These are phyloP conservation scores for Leishmania tarentolae DNA, from an alignment of 208 protist species.

Conservation along the genomic window DNA sequence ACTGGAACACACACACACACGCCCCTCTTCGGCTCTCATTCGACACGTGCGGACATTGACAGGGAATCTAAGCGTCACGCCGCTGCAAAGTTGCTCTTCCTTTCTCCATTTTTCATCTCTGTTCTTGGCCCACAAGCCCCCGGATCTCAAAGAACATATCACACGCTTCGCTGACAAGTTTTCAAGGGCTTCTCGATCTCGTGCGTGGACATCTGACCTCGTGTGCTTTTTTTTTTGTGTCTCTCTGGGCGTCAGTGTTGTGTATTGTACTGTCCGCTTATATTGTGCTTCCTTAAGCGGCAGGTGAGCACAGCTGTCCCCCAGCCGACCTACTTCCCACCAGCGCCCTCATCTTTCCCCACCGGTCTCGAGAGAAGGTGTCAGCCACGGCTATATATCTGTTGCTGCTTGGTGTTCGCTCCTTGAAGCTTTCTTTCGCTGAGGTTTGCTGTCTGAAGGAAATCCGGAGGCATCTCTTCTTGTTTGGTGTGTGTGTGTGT, in stretches of 20 bases:
- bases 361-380: not conserved
- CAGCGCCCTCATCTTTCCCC: not conserved
- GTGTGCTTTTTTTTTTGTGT: not conserved
- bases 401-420: not conserved
- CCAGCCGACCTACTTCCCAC: not conserved
- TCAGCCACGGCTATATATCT: not conserved
- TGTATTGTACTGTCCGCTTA: not conserved
- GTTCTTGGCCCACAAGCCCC: not conserved
- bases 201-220: not conserved
- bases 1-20: not conserved
- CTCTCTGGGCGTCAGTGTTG: not conserved
- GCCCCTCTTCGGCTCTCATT: not conserved
- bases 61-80: not conserved
- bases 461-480: not conserved
- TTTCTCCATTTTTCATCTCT: not conserved
- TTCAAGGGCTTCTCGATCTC: not conserved
- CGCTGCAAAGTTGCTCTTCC: not conserved
- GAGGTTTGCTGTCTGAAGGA: not conserved
- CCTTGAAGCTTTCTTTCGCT: not conserved
- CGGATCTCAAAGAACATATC: not conserved
- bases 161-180: not conserved
- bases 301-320: too few species aligned
- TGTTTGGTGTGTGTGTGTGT: too few species aligned
- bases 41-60: not conserved
- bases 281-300: slow-evolving; percentile 9